Evolutionary conservation across 1,139 yeast genomes (phyloP), one percentile per base, ranked within the genome.

Genomic region (Trichomonascaceae sp.): DNA sequence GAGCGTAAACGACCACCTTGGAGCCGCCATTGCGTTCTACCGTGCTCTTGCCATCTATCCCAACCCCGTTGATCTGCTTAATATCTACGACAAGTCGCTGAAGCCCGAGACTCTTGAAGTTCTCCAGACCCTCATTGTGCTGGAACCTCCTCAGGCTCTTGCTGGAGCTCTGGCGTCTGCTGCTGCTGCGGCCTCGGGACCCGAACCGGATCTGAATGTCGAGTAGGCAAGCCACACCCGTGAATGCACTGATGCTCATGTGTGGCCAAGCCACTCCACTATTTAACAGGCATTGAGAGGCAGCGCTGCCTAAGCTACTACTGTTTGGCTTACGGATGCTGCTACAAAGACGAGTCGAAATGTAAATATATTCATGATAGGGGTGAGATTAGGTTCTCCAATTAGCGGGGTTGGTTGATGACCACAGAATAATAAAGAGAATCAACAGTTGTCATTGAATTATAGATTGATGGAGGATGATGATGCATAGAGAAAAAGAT

Each of bases 41-140:
- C 81, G 85, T 60, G 97, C 96, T n/a, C 69, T 89, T 54, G 73
- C 82, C 26, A 87, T 85, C 33, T 89, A 87, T 59, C 97, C 98
- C 41, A 80, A 80, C 59, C 98, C 97, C 38, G 78, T 92, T 38
- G 95, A 84, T 48, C 72, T 89, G 47, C 69, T 89, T 56, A 78
- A 78, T 31, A 76, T 89, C 50, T 87, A 82, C 63, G 95, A 87
- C 64, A 79, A 79, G 65, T 73, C 87, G 33, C 74, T 87, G 43
- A 87, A 92, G 34, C 77, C 76, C 52, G 76, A 74, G 31, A 77
- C 85, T 37, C 76, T 84, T 54, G 94, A 84, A 51, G 65, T 76
- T 50, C 70, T 87, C 46, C 79, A 85, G 44, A 72, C 79, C 69
- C 77, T 85, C 89, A 76, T 85, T 55, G 89, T 93, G 36, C 70